Conservation (phyloP, 441 rosid species). For the Eutrema salsugineum region DNA sequence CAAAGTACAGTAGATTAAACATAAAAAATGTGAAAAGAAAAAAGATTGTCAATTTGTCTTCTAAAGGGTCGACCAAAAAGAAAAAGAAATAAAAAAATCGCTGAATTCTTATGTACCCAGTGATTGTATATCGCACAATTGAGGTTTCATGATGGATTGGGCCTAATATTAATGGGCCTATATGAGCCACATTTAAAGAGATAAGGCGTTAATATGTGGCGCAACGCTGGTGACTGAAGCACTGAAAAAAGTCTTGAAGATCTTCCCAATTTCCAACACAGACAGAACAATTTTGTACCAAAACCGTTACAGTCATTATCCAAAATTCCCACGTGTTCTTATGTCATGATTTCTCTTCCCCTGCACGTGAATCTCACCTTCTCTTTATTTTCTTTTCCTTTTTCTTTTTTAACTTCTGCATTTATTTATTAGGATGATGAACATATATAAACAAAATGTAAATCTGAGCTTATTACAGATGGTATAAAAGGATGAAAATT, state of each 20-base stretch:
- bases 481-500: too few relatives aligned
- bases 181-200: not conserved
- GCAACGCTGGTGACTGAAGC: not conserved
- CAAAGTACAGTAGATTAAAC: not conserved
- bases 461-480: too few relatives aligned
- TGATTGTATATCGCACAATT: not conserved
- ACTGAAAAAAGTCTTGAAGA: slow-evolving; percentile 1
- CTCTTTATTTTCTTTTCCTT: not conserved
- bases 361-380: not conserved
- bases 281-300: not conserved
- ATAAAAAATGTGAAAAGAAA: not conserved
- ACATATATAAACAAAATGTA: too few relatives aligned
- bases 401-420: too few relatives aligned
- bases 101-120: not conserved
- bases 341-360: not conserved
- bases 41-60: not conserved
- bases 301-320: not conserved
- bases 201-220: not conserved
- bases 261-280: not conserved
- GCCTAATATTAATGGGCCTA: not conserved
- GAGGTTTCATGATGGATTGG: not conserved
- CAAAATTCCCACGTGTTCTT: slow-evolving; percentile 2
- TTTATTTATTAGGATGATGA: too few relatives aligned
- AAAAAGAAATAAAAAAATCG: too few relatives aligned
- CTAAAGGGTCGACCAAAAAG: not conserved